These are phyloP conservation scores for Cercospora sesami DNA, from an alignment of 2,329 filamentous ascomycete species.

Conservation along the genomic window DNA sequence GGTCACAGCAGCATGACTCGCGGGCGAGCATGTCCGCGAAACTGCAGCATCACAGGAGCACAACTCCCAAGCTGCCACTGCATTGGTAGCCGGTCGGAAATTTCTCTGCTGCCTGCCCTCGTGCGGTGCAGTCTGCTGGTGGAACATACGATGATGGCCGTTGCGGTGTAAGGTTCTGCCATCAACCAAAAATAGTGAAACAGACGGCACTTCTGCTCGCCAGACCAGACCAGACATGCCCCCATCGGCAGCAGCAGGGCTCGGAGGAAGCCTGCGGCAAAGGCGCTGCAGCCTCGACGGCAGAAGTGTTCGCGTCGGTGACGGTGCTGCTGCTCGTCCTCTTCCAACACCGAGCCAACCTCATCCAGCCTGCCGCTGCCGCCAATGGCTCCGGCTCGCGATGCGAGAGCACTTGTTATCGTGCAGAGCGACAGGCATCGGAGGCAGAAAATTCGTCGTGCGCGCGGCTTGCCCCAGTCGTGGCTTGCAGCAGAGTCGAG, in stretches of 20 bases:
- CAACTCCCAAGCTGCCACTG: conserved; percentile 12
- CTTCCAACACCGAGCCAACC: background rate
- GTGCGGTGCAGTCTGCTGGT: conserved; percentile 9
- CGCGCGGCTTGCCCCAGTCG: background rate
- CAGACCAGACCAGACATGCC: conserved; percentile 14
- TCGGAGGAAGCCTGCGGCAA: background rate
- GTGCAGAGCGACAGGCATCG: conserved; percentile 1
- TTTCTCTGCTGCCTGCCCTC: conserved; percentile 20
- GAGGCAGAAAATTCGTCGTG: background rate
- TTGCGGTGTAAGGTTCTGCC: conserved; percentile 16
- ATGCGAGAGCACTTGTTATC: background rate
- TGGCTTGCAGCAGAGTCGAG: conserved; percentile 10
- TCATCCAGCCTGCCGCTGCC: background rate
- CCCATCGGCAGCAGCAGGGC: conserved; percentile 11
- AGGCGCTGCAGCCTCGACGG: conserved; percentile 3
- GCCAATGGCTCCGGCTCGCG: background rate
- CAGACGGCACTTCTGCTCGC: conserved; percentile 15
- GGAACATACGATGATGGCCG: conserved; percentile 8
- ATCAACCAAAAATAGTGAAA: conserved; percentile 26
- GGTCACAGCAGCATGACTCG: conserved; percentile 27
- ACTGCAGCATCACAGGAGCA: conserved; percentile 14
- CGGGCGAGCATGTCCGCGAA: conserved; percentile 27
- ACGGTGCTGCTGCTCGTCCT: background rate
- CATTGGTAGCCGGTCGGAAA: conserved; percentile 25
- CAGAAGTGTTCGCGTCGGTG: conserved; percentile 1